Evolutionary conservation across 192 early-diverging fungal genomes (phyloP).

Genomic region (Phlyctochytrium planicorne): DNA sequence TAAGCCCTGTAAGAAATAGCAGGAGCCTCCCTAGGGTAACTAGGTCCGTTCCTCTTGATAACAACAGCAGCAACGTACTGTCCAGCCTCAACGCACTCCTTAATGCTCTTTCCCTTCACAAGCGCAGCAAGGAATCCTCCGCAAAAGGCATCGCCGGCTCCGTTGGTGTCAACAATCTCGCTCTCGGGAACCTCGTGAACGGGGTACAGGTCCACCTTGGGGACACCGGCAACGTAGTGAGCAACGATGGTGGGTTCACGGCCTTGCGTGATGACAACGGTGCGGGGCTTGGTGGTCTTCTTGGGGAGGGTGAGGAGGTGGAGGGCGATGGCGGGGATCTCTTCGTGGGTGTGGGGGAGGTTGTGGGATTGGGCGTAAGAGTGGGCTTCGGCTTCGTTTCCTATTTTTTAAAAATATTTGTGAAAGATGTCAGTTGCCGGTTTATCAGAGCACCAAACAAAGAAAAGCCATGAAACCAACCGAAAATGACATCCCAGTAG

Average conservation of each 20-base stretch:
- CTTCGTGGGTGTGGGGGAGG: slow-evolving; percentile 52
- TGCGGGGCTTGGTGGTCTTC: slow-evolving; percentile 69
- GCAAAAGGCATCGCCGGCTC: slow-evolving; percentile 95
- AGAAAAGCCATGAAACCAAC: slow-evolving; percentile 30
- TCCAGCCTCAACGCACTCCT: slow-evolving; percentile 77
- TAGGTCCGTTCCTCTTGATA: slow-evolving; percentile 63
- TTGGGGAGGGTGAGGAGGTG: slow-evolving; percentile 83
- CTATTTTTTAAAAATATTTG: slow-evolving; percentile 18
- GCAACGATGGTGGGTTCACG: slow-evolving; percentile 69
- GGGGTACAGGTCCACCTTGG: slow-evolving; percentile 53
- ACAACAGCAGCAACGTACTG: slow-evolving; percentile 89
- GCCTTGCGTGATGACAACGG: slow-evolving; percentile 94
- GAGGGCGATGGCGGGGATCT: slow-evolving; percentile 80
- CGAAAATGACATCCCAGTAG: slow-evolving; percentile 92
- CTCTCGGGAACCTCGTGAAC: slow-evolving; percentile 63
- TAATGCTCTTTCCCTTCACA: slow-evolving; percentile 68
- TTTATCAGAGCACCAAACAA: not conserved
- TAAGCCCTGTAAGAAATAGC: not conserved
- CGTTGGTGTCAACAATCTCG: slow-evolving; percentile 95
- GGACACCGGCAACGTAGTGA: slow-evolving; percentile 34
- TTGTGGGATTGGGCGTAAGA: slow-evolving; percentile 76
- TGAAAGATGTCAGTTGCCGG: not conserved
- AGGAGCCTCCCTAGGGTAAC: slow-evolving; percentile 41
- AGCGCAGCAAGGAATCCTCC: slow-evolving; percentile 89
- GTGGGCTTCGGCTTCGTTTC: slow-evolving; percentile 92